A percentile compares a stretch with the other conserved stretches of the same genome.
Evolutionary conservation across 163 green algal genomes (phyloP).

Genomic region (Scenedesmus sp.): DNA sequence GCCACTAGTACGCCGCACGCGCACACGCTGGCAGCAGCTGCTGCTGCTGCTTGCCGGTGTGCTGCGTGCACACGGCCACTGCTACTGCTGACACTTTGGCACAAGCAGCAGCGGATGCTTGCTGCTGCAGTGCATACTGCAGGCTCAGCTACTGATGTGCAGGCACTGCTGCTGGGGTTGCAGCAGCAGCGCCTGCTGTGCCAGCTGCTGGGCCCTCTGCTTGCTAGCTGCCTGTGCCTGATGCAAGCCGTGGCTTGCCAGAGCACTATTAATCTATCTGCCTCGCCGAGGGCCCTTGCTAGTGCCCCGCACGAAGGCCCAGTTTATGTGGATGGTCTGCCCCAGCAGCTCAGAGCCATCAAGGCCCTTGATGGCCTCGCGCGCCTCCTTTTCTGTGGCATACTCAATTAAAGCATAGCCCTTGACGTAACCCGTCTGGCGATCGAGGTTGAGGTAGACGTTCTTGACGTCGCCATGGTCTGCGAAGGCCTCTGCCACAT

Average conservation of each 20-base stretch:
- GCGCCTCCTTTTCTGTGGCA: slow-evolving; percentile 82
- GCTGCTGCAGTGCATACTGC: slow-evolving; percentile 5
- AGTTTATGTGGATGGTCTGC: slow-evolving; percentile 77
- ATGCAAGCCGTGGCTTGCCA: background rate
- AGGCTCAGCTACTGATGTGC: slow-evolving; percentile 12
- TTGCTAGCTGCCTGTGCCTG: slow-evolving; percentile 33
- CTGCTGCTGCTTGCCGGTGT: too few species aligned
- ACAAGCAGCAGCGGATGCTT: background rate
- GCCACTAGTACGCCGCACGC: background rate
- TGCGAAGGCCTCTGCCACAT: slow-evolving; percentile 91
- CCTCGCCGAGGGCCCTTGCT: slow-evolving; percentile 17
- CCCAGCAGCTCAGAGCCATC: slow-evolving; percentile 87
- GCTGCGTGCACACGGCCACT: background rate
- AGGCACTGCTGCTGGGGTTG: background rate
- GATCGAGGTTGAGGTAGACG: slow-evolving; percentile 97
- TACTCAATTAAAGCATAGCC: slow-evolving; percentile 98
- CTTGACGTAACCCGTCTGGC: slow-evolving; percentile 93
- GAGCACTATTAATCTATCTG: background rate
- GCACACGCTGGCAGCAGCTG: too few species aligned
- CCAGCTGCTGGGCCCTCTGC: slow-evolving; percentile 24
- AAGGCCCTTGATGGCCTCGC: slow-evolving; percentile 86
- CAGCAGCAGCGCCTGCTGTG: background rate
- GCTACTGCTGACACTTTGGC: background rate
- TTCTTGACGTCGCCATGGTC: slow-evolving; percentile 96
- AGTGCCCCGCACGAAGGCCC: slow-evolving; percentile 74